These are phyloP conservation scores for Aspergillus puulaauensis DNA, from an alignment of 2,329 filamentous ascomycete genomes.

Conservation along the genomic window DNA sequence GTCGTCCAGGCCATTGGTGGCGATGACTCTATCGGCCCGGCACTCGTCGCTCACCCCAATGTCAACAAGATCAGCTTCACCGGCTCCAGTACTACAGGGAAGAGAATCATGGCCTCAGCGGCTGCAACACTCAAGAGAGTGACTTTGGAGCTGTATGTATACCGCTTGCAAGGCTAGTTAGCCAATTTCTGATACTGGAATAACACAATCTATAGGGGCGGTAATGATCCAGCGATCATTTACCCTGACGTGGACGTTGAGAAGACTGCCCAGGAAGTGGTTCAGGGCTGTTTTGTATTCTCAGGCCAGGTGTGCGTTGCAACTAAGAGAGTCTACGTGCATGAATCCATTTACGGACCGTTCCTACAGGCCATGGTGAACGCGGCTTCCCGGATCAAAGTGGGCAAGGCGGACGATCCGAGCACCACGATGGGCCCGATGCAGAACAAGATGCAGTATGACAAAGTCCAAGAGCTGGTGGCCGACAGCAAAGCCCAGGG, in stretches of 20 bases:
- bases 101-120: conserved; percentile 20
- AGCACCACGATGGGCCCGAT: conserved; percentile 56
- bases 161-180: too few species aligned
- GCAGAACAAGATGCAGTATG: conserved; percentile 64
- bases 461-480: conserved; percentile 23
- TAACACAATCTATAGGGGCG: conserved; percentile 21
- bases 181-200: too few species aligned
- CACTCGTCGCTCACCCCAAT: conserved; percentile 4
- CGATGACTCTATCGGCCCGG: neutral
- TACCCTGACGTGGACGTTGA: conserved; percentile 1
- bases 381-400: conserved; percentile 38
- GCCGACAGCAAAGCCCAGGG: too few species aligned
- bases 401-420: conserved; percentile 37
- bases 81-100: conserved; percentile 16
- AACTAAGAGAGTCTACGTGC: conserved; percentile 59
- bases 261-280: neutral
- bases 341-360: conserved; percentile 55
- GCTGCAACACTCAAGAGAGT: conserved; percentile 39
- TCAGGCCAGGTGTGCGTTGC: conserved; percentile 53
- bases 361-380: conserved; percentile 49
- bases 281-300: neutral
- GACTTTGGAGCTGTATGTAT: conserved; percentile 35
- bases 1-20: conserved; percentile 8
- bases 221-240: conserved; percentile 35
- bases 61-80: conserved; percentile 20